Evolutionary conservation across 495 filamentous ascomycete species (phyloP).

Genomic region (Penicillium paxilli): DNA sequence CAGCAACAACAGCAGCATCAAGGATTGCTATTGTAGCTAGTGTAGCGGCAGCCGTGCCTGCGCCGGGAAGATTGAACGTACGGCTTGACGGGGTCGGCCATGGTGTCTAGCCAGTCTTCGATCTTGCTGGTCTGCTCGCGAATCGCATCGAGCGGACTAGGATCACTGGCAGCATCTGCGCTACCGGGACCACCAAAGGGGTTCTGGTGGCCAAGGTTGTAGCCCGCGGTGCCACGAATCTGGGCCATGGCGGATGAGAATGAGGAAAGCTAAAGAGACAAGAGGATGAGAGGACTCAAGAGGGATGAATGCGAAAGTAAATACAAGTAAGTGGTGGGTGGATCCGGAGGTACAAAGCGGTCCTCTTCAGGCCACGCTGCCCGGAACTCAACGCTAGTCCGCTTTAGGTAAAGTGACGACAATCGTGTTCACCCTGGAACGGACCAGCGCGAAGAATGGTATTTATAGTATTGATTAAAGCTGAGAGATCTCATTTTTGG

Average conservation of each 20-base stretch:
- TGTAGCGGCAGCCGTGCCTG: too few relatives aligned
- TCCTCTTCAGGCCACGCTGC: constrained; percentile 46
- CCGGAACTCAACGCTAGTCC: constrained; percentile 41
- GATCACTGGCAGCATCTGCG: constrained; percentile 65
- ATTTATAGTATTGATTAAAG: neutral
- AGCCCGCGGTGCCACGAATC: constrained; percentile 93
- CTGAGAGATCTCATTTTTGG: neutral
- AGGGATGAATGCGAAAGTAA: constrained; percentile 7
- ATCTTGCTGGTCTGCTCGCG: constrained; percentile 96
- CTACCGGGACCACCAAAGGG: constrained; percentile 68
- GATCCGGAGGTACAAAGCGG: constrained; percentile 24
- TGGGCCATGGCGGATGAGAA: constrained; percentile 70
- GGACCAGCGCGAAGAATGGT: neutral
- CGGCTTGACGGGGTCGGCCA: constrained; percentile 94
- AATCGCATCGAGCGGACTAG: constrained; percentile 87
- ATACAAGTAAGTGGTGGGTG: constrained; percentile 27
- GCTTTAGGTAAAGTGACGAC: constrained; percentile 34
- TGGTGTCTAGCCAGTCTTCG: constrained; percentile 87
- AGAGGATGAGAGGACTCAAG: constrained; percentile 10
- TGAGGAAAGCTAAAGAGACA: neutral
- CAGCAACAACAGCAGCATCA: too few relatives aligned
- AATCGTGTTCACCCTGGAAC: constrained; percentile 10
- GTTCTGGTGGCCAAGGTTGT: constrained; percentile 81
- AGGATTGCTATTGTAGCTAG: too few relatives aligned
- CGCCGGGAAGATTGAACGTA: constrained; percentile 66